Conservation (phyloP, 305 asterid genomes). For the Fraxinus nigra region DNA sequence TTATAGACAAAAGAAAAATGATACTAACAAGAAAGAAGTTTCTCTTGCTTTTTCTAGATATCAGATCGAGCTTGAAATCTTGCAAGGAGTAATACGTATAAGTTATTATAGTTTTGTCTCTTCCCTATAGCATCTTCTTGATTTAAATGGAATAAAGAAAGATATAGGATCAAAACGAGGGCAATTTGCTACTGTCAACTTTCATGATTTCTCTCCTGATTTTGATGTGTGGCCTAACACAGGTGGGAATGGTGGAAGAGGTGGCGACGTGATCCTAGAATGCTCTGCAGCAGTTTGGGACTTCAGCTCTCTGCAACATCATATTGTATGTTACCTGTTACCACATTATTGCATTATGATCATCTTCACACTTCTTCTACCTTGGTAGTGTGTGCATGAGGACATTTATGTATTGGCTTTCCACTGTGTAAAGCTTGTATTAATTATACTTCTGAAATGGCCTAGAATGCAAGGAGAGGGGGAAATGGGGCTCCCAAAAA, state of each 20-base stretch:
- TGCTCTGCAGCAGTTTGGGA: constrained; percentile 82
- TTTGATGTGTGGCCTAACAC: constrained; percentile 26
- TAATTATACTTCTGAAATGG: constrained; percentile 9
- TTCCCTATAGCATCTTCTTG: background rate
- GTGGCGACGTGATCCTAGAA: constrained; percentile 91
- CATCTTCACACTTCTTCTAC: constrained; percentile 4
- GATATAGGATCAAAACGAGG: constrained; percentile 1
- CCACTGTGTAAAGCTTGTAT: constrained; percentile 10
- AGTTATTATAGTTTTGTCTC: background rate
- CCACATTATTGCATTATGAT: constrained; percentile 8
- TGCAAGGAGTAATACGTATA: background rate
- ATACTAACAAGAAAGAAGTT: background rate
- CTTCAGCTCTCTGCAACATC: constrained; percentile 89
- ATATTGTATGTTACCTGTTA: constrained; percentile 51
- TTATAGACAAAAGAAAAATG: background rate
- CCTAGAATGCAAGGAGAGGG: constrained; percentile 89
- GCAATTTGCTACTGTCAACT: constrained; percentile 14
- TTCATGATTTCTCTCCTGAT: constrained; percentile 14
- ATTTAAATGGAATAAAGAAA: constrained; percentile 7
- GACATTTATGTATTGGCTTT: constrained; percentile 7
- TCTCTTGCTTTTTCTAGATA: background rate
- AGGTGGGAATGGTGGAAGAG: constrained; percentile 97
- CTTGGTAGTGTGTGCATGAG: constrained; percentile 12
- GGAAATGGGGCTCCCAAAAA: constrained; percentile 84
- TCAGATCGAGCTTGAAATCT: constrained; percentile 16